Conservation (phyloP, 768 basidiomycete genomes). For the Mycena maculata region DNA sequence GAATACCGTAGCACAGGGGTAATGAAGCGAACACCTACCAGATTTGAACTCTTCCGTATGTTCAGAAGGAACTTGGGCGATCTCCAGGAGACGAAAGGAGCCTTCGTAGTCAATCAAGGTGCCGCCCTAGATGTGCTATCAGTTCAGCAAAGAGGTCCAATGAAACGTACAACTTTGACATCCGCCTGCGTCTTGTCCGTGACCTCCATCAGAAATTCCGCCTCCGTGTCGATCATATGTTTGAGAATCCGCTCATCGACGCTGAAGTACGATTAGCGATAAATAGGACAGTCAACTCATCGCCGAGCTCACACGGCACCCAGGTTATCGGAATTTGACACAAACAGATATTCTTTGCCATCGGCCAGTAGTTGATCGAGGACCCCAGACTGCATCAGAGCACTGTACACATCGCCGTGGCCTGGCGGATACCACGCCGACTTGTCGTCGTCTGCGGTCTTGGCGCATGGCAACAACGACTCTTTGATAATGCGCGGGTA, state of each 20-base stretch:
- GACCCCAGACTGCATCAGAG: constrained; percentile 88
- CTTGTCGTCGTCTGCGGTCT: constrained; percentile 84
- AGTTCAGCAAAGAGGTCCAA: neutral
- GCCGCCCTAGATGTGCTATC: constrained; percentile 77
- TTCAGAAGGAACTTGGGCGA: constrained; percentile 93
- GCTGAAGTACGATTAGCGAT: constrained; percentile 44
- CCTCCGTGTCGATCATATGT: constrained; percentile 83
- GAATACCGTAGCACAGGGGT: neutral
- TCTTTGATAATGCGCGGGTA: constrained; percentile 95
- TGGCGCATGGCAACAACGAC: constrained; percentile 87
- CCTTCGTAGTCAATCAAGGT: constrained; percentile 93
- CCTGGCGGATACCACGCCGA: constrained; percentile 96
- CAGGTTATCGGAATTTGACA: constrained; percentile 96
- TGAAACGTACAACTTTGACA: constrained; percentile 51
- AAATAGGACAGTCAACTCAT: neutral
- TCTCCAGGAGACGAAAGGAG: constrained; percentile 87
- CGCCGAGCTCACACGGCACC: constrained; percentile 78
- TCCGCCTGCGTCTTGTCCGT: constrained; percentile 97
- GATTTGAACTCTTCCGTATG: constrained; percentile 90
- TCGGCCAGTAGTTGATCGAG: constrained; percentile 89
- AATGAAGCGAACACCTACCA: constrained; percentile 26
- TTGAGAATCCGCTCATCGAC: constrained; percentile 86
- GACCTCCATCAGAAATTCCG: constrained; percentile 96
- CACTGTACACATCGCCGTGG: constrained; percentile 96
- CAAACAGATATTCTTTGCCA: constrained; percentile 97